Evolutionary conservation across 2,329 filamentous ascomycete species (phyloP).

Genomic region (Alternaria viburni): DNA sequence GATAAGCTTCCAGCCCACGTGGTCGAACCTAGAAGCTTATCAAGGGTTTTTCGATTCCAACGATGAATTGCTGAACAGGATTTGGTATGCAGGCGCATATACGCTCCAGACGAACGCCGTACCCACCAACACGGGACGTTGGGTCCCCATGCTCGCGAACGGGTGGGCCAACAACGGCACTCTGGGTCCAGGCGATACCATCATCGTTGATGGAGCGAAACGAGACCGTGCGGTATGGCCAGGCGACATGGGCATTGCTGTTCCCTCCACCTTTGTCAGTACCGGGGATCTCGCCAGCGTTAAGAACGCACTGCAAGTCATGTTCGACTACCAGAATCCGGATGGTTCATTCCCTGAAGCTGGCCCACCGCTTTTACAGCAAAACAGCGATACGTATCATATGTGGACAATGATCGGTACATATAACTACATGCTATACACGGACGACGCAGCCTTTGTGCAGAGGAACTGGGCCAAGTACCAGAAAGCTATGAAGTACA

Average conservation of each 20-base stretch:
- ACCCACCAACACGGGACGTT: conserved; percentile 43
- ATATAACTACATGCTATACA: conserved; percentile 27
- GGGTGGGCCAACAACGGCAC: conserved; percentile 48
- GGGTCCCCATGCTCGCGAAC: conserved; percentile 21
- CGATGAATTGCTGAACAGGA: conserved; percentile 59
- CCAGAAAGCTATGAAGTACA: conserved; percentile 20
- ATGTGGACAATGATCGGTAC: conserved; percentile 28
- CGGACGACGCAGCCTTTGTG: conserved; percentile 17
- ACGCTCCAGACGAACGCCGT: conserved; percentile 49
- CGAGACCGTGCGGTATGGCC: conserved; percentile 49
- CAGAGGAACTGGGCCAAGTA: conserved; percentile 20
- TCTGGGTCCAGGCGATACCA: conserved; percentile 39
- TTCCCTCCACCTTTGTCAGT: conserved; percentile 16
- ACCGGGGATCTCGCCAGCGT: conserved; percentile 19
- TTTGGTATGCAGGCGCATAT: conserved; percentile 62
- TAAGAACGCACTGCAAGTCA: conserved; percentile 21
- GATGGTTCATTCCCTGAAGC: conserved; percentile 26
- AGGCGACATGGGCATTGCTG: conserved; percentile 27
- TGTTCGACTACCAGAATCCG: conserved; percentile 29
- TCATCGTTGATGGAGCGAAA: conserved; percentile 51
- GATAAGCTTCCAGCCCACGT: conserved; percentile 58
- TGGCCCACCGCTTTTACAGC: conserved; percentile 19
- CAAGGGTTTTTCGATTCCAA: conserved; percentile 44
- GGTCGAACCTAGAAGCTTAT: conserved; percentile 52
- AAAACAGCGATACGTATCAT: conserved; percentile 30